These are phyloP conservation scores for Zygosaccharomyces kombuchaensis DNA, from an alignment of 805 yeast genomes.

Conservation along the genomic window DNA sequence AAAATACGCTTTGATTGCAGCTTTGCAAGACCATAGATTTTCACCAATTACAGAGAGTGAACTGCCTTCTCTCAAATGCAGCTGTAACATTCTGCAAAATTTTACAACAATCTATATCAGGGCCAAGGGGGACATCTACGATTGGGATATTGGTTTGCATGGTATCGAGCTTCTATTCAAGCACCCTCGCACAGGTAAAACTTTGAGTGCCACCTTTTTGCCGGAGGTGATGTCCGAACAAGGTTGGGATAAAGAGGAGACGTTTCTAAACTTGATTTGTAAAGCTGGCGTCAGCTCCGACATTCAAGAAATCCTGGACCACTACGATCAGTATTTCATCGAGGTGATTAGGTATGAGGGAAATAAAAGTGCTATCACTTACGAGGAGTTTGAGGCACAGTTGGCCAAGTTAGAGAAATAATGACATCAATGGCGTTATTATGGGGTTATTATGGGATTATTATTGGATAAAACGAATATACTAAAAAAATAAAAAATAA, in stretches of 20 bases:
- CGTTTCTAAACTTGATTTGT: conserved; percentile 61
- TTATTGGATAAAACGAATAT: background rate
- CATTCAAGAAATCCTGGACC: conserved; percentile 35
- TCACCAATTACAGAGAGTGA: conserved; percentile 56
- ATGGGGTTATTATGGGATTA: background rate
- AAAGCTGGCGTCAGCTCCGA: conserved; percentile 56
- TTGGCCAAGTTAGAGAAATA: conserved; percentile 8
- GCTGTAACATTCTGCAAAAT: conserved; percentile 38
- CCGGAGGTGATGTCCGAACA: conserved; percentile 91
- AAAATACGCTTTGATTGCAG: conserved; percentile 62
- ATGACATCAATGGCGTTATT: background rate
- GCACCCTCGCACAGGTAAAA: conserved; percentile 33
- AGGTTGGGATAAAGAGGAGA: conserved; percentile 50
- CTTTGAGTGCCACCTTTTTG: conserved; percentile 71
- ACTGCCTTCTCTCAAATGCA: conserved; percentile 43
- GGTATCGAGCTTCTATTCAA: conserved; percentile 65
- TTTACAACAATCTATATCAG: conserved; percentile 30
- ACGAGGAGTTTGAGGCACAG: conserved; percentile 37
- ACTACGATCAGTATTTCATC: conserved; percentile 34
- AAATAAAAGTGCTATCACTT: conserved; percentile 40
- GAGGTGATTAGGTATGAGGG: conserved; percentile 56
- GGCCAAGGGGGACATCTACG: conserved; percentile 52
- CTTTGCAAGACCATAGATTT: conserved; percentile 76
- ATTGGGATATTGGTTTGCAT: conserved; percentile 81
- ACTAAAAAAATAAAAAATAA: too few relatives aligned